A percentile compares a stretch with the other conserved stretches of the same genome.
phyloP scores from a whole-genome alignment of 176 grass and related monocot species.

The Neostapfia colusana region DNA sequence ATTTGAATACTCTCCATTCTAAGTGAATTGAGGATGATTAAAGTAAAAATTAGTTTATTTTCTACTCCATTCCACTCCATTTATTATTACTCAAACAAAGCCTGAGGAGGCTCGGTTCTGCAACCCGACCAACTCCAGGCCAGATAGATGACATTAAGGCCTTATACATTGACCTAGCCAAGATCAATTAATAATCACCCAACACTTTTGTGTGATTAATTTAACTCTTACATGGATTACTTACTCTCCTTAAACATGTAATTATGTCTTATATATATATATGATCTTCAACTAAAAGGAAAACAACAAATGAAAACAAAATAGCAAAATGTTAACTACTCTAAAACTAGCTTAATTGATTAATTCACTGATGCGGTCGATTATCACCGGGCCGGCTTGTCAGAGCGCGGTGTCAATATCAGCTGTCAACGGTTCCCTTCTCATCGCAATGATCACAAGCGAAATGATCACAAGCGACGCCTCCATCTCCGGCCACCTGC shows the following conservation, averaged over 20 bases:
- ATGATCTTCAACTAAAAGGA: not conserved
- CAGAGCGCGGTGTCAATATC: slow-evolving; percentile 5
- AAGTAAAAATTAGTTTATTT: no score
- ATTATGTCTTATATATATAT: not conserved
- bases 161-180: not conserved
- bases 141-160: no score
- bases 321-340: slow-evolving; percentile 6
- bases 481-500: slow-evolving; percentile 41
- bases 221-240: slow-evolving; percentile 7
- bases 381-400: not conserved
- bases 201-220: slow-evolving; percentile 7
- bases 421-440: slow-evolving; percentile 17
- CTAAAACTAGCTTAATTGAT: slow-evolving; percentile 34
- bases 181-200: slow-evolving; percentile 9
- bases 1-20: no score
- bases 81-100: no score
- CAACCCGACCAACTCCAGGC: no score
- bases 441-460: slow-evolving; percentile 33
- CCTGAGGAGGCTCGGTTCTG: no score
- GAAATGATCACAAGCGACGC: slow-evolving; percentile 16
- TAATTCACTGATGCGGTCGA: slow-evolving; percentile 1
- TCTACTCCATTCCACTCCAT: no score
- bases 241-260: slow-evolving; percentile 4
- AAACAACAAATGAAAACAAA: not conserved
- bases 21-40: no score